phyloP scores from a whole-genome alignment of 495 filamentous ascomycete species.

The Terfezia claveryi region DNA sequence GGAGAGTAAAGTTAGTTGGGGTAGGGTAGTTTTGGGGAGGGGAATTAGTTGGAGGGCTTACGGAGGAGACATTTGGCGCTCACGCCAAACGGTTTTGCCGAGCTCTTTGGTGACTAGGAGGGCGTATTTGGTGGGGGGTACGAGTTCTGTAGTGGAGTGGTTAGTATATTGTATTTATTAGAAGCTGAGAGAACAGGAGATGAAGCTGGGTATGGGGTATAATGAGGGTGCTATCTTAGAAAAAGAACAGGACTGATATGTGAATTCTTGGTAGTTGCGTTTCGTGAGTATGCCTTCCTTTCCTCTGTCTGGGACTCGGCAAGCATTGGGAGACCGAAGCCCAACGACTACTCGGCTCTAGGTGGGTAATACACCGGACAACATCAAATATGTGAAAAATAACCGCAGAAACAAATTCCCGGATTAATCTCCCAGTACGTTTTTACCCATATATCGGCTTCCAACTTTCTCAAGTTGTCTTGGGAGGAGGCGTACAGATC shows the following conservation, averaged over 20 bases:
- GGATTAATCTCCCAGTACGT: too few species aligned
- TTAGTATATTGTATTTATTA: too few species aligned
- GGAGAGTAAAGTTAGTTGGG: neutral
- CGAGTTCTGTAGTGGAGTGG: slow-evolving; percentile 36
- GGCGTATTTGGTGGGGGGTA: slow-evolving; percentile 78
- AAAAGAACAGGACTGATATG: too few species aligned
- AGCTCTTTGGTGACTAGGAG: slow-evolving; percentile 70
- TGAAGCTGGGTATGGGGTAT: too few species aligned
- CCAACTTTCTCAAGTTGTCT: too few species aligned
- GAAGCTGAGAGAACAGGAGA: too few species aligned
- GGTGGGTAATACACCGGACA: neutral
- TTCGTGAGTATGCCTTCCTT: too few species aligned
- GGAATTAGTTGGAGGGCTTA: slow-evolving; percentile 30
- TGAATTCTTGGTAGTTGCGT: too few species aligned
- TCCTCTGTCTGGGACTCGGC: too few species aligned
- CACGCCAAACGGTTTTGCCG: slow-evolving; percentile 61
- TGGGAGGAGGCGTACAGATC: too few species aligned
- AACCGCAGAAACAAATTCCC: neutral
- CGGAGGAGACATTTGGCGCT: slow-evolving; percentile 85
- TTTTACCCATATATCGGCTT: neutral
- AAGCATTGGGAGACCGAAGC: neutral
- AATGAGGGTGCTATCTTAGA: too few species aligned
- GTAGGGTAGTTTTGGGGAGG: neutral
- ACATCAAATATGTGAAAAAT: slow-evolving; percentile 1
- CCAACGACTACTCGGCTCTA: neutral